Evolutionary conservation across 805 yeast genomes (phyloP), one percentile per base, ranked within the genome.

Genomic region (Clavispora vitiphila): DNA sequence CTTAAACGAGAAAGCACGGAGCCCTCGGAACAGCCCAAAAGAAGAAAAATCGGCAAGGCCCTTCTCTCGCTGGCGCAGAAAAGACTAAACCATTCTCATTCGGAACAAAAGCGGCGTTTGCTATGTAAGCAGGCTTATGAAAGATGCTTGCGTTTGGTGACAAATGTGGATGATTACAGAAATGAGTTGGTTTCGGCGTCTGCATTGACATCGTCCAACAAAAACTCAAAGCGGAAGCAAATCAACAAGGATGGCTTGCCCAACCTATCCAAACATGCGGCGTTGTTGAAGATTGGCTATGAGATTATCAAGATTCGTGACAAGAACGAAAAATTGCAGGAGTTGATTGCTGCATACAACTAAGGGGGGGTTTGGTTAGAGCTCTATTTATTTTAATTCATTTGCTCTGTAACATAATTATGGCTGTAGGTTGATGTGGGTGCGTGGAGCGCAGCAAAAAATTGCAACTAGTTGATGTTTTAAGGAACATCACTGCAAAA

Each of bases 51-150:
- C 65, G 52, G 57, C 23, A 69, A 69, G 44, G 70, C 70, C 2
- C 56, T 69, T 34, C 60, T 69, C 37, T 45, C 67, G 8, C 43
- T 61, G 41, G 70, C 68, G 47, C 74, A 69, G 46, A 69, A 67
- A 49, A 48, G 73, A 21, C 53, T 67, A 26, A 69, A 69, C 48
- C 74, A 69, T 53, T 63, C 69, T 12, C 60, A 60, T 46, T 61
- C 66, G 39, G 74, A 69, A 51, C 74, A 69, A 51, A 67, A 65
- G 48, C 58, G 74, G 49, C 57, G 74, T 29, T 66, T 67, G 54
- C 55, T 68, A 47, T 69, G 74, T 52, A 68, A 68, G 49, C 57
- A 65, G 44, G 74, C 74, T 7, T 69, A 69, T 50, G 71, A 69
- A 43, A 47, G 74, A 35, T 69, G 74, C 49, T 56, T 69, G 38